These are phyloP conservation scores for Cyclaneusma minus DNA, from an alignment of 2,329 filamentous ascomycete species.

Conservation along the genomic window DNA sequence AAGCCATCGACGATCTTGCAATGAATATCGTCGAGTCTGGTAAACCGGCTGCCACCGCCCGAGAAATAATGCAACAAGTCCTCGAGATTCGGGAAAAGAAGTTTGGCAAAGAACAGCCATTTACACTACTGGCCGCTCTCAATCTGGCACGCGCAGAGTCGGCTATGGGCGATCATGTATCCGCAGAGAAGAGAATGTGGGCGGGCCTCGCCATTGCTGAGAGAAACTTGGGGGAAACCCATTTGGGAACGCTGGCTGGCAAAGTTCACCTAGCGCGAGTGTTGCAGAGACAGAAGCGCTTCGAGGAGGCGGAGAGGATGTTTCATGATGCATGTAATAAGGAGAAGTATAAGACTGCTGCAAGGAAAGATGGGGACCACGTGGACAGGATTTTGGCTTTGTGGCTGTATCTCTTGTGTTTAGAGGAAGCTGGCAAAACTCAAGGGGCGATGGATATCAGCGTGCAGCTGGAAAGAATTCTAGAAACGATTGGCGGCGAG, in stretches of 20 bases:
- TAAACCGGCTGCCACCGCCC: constrained; percentile 2
- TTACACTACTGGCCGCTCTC: constrained; percentile 13
- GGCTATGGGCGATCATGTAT: constrained; percentile 8
- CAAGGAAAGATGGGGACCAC: too few relatives aligned
- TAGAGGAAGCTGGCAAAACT: too few relatives aligned
- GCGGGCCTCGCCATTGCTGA: constrained; percentile 8
- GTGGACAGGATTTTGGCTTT: too few relatives aligned
- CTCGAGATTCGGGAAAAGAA: constrained; percentile 4
- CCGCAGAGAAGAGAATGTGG: constrained; percentile 10
- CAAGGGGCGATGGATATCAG: too few relatives aligned
- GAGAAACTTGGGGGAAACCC: constrained; percentile 10
- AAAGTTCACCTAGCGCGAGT: constrained; percentile 1
- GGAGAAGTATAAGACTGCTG: too few relatives aligned
- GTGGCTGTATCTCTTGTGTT: too few relatives aligned
- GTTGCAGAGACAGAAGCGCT: constrained; percentile 1
- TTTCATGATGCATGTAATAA: too few relatives aligned
- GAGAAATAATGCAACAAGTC: constrained; percentile 5
- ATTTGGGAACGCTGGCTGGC: constrained; percentile 8
- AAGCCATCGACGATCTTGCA: constrained; percentile 12
- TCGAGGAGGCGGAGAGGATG: constrained; percentile 4
- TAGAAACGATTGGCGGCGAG: too few relatives aligned
- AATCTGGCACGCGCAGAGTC: constrained; percentile 15
- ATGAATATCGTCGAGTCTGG: constrained; percentile 4
- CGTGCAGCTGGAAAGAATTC: too few relatives aligned
- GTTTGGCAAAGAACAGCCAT: constrained; percentile 13